Percentiles rank a stretch among this genome's conserved stretches.
Conservation (phyloP, 2,329 filamentous ascomycete genomes). For the Penicillium frequentans region DNA sequence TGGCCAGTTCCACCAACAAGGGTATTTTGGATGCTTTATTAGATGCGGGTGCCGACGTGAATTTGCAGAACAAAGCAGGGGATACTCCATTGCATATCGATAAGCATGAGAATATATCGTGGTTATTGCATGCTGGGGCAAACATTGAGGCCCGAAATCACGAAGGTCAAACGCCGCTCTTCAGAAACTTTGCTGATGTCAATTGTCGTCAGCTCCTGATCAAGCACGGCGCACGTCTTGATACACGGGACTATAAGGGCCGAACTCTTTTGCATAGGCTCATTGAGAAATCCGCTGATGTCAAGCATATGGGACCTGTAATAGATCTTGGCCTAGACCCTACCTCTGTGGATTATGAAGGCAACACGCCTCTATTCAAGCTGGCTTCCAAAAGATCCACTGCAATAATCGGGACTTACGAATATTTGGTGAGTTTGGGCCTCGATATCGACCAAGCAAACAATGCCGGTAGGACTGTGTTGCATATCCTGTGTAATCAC, state of each 20-base stretch:
- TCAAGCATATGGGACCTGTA: not conserved
- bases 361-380: slow-evolving; percentile 4
- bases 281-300: not conserved
- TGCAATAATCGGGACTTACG: no score
- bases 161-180: slow-evolving; percentile 5
- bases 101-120: not conserved
- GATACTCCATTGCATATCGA: not conserved
- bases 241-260: slow-evolving; percentile 13
- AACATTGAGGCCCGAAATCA: not conserved
- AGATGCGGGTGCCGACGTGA: not conserved
- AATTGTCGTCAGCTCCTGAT: not conserved
- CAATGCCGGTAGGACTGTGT: not conserved
- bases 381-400: not conserved
- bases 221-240: slow-evolving; percentile 1
- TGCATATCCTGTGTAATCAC: slow-evolving; percentile 1
- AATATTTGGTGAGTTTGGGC: not conserved
- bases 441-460: slow-evolving; percentile 9
- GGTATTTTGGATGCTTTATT: not conserved
- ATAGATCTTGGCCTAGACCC: slow-evolving; percentile 3
- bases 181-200: not conserved
- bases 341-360: not conserved
- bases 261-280: slow-evolving; percentile 5
- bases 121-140: not conserved
- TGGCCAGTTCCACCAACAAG: not conserved
- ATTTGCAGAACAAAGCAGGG: not conserved